phyloP scores from a whole-genome alignment of 305 asterid species.

The Fraxinus albicans region DNA sequence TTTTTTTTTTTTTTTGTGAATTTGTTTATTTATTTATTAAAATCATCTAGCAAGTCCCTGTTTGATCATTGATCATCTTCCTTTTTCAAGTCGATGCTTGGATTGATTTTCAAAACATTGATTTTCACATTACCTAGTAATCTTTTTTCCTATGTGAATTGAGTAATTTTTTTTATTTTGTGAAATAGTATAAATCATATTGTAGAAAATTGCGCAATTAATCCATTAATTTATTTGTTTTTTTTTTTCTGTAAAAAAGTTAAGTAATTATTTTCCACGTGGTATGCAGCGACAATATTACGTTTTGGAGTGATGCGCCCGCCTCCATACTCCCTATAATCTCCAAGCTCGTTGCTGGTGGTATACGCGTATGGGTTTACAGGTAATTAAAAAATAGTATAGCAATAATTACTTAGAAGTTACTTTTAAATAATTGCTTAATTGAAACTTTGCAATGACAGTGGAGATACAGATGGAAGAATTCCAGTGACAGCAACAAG shows the following conservation, averaged over 20 bases:
- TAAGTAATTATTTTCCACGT: background rate
- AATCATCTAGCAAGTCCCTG: background rate
- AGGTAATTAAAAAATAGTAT: slow-evolving; percentile 24
- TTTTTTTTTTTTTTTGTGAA: background rate
- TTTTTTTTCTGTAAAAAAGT: too few species aligned
- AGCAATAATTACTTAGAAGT: background rate
- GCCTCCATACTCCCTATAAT: slow-evolving; percentile 58
- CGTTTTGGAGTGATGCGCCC: slow-evolving; percentile 58
- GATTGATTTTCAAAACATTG: background rate
- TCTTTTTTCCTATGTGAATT: background rate
- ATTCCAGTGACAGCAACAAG: slow-evolving; percentile 83
- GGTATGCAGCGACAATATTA: slow-evolving; percentile 44
- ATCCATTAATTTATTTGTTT: background rate
- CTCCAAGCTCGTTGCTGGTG: slow-evolving; percentile 39
- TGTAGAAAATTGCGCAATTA: background rate
- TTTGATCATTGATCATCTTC: background rate
- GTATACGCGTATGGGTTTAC: slow-evolving; percentile 42
- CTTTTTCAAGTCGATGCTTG: background rate
- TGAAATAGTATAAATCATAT: background rate
- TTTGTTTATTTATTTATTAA: too few species aligned
- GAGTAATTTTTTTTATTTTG: background rate
- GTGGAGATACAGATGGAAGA: slow-evolving; percentile 90
- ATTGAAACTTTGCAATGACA: slow-evolving; percentile 9
- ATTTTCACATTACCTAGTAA: background rate
- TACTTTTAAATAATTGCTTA: background rate